phyloP scores from a whole-genome alignment of 176 grass and related monocot species.

The Cenchrus purpureus region DNA sequence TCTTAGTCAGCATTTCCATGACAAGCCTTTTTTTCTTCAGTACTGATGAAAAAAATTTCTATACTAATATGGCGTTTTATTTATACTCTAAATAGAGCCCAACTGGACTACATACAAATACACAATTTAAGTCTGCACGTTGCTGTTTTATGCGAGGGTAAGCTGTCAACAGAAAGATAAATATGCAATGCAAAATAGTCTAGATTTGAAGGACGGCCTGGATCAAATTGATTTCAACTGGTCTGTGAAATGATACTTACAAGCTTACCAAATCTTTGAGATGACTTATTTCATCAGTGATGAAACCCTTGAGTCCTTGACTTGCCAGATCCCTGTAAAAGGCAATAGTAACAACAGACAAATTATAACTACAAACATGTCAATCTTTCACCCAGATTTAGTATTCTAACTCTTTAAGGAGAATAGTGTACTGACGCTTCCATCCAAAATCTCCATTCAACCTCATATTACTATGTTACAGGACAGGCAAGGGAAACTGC shows the following conservation, averaged over 20 bases:
- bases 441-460: conserved; percentile 1
- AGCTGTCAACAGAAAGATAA: conserved; percentile 7
- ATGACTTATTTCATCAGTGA: conserved; percentile 86
- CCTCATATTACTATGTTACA: conserved; percentile 1
- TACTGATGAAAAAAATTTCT: background rate
- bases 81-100: background rate
- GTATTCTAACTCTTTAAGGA: background rate
- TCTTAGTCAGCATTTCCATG: background rate
- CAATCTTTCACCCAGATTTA: background rate
- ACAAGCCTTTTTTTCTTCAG: conserved; percentile 15
- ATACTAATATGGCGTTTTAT: background rate
- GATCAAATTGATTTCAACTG: conserved; percentile 19
- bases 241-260: conserved; percentile 87
- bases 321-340: conserved; percentile 80
- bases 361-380: background rate
- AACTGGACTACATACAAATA: too few relatives aligned
- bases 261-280: conserved; percentile 95
- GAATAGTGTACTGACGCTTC: background rate
- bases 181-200: background rate
- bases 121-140: too few relatives aligned
- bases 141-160: background rate
- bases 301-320: conserved; percentile 94
- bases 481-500: background rate
- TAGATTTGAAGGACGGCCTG: background rate
- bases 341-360: background rate